Evolutionary conservation across 179 eudicot species (phyloP).

Genomic region (Pouteria campechiana): DNA sequence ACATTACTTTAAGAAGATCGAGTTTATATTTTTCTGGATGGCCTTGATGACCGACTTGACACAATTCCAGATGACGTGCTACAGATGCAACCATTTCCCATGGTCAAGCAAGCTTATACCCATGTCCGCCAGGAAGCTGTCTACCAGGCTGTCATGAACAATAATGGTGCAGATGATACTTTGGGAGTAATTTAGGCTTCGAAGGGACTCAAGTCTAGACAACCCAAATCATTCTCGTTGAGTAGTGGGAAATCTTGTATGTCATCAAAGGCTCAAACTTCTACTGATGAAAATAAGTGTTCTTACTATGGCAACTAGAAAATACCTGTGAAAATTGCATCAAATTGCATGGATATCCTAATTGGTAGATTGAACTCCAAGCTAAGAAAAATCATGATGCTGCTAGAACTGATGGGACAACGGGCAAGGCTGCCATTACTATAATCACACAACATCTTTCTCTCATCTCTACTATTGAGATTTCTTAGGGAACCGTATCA

Average conservation of each 20-base stretch:
- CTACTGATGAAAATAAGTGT: neutral
- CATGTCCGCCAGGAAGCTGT: neutral
- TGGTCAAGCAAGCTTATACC: neutral
- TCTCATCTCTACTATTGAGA: too few species aligned
- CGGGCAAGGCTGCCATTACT: neutral
- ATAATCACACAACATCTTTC: neutral
- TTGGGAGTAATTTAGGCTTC: neutral
- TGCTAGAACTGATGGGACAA: neutral
- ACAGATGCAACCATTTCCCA: neutral
- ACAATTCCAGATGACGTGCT: neutral
- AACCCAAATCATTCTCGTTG: neutral
- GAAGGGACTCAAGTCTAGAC: neutral
- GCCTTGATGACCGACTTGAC: neutral
- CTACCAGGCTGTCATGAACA: neutral
- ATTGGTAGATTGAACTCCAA: neutral
- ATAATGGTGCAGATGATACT: neutral
- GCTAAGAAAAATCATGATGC: neutral
- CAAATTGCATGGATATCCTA: neutral
- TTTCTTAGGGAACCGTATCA: too few species aligned
- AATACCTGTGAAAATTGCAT: neutral
- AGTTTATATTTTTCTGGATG: neutral
- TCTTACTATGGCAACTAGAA: neutral
- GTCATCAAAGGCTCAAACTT: neutral
- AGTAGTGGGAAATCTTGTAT: neutral
- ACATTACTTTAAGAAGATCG: neutral